Evolutionary conservation across 2,329 filamentous ascomycete genomes (phyloP).

Genomic region (Claviceps sp.): DNA sequence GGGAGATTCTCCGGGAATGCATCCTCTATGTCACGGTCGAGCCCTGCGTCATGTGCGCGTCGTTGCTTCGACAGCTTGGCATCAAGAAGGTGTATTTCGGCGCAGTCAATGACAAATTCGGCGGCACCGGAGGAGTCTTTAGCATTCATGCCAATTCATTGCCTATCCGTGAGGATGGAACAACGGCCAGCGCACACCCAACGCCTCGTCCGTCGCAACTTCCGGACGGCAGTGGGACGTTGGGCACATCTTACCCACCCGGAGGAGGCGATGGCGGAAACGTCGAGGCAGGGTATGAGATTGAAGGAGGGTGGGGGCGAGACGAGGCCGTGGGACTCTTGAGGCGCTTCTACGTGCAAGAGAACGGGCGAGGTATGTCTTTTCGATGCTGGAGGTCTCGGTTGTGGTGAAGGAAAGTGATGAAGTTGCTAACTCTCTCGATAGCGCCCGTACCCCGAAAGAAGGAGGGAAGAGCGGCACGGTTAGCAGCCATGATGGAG

Average conservation of each 20-base stretch:
- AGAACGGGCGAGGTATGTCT: conserved; percentile 73
- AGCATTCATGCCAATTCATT: conserved; percentile 58
- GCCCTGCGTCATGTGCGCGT: conserved; percentile 98
- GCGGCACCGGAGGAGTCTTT: conserved; percentile 87
- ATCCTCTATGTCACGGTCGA: conserved; percentile 95
- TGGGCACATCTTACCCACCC: conserved; percentile 23
- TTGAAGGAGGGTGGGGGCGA: conserved; percentile 74
- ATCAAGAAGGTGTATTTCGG: conserved; percentile 91
- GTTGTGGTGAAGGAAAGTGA: neutral
- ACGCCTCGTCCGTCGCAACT: conserved; percentile 23
- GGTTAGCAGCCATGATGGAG: conserved; percentile 38
- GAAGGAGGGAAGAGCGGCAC: conserved; percentile 41
- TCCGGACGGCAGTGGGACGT: conserved; percentile 21
- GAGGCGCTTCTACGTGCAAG: conserved; percentile 91
- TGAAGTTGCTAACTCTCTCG: conserved; percentile 7
- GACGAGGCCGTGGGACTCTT: conserved; percentile 89
- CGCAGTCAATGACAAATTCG: conserved; percentile 92
- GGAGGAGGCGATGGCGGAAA: conserved; percentile 46
- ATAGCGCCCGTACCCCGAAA: conserved; percentile 38
- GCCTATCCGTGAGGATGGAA: conserved; percentile 21
- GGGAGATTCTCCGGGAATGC: conserved; percentile 53
- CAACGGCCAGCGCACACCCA: conserved; percentile 27
- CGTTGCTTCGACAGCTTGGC: conserved; percentile 72
- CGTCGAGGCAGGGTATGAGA: conserved; percentile 66
- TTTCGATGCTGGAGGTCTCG: neutral